These are phyloP conservation scores for Dictyostelium intermedium DNA, from an alignment of 78 protist genomes.

Conservation along the genomic window DNA sequence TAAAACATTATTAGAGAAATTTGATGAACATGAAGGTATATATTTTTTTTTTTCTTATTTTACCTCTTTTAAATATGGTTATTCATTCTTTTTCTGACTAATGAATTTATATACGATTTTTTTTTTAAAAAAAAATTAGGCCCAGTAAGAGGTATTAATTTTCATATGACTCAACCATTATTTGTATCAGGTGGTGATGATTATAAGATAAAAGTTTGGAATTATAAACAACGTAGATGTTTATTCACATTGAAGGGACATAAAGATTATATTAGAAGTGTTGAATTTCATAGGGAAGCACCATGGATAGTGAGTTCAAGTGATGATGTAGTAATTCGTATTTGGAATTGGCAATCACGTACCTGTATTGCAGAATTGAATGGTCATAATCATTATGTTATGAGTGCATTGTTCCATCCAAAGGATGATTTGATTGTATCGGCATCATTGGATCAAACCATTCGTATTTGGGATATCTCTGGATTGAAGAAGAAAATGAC, in stretches of 20 bases:
- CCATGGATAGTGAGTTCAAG: constrained; percentile 98
- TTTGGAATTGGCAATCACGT: constrained; percentile 99
- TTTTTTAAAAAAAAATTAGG: constrained; percentile 80
- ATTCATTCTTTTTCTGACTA: too few relatives aligned
- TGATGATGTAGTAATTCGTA: constrained; percentile 98
- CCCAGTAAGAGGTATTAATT: constrained; percentile 98
- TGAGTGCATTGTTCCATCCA: constrained; percentile 99
- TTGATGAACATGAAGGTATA: constrained; percentile 99
- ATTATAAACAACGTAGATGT: constrained; percentile 98
- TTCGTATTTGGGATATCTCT: constrained; percentile 98
- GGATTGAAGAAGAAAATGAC: constrained; percentile 89
- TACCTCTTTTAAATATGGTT: too few relatives aligned
- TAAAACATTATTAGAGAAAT: constrained; percentile 96
- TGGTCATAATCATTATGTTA: constrained; percentile 99
- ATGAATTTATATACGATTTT: too few relatives aligned
- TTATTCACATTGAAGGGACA: constrained; percentile 97
- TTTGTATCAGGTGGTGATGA: constrained; percentile 99
- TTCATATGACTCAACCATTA: constrained; percentile 98
- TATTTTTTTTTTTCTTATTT: neutral
- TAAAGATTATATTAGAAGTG: constrained; percentile 98
- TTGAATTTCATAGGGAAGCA: constrained; percentile 92
- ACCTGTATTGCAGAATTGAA: constrained; percentile 94
- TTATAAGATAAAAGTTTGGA: constrained; percentile 98
- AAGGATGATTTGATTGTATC: constrained; percentile 95
- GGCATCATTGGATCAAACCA: constrained; percentile 98